A percentile compares a stretch with the other conserved stretches of the same genome.
phyloP scores from a whole-genome alignment of 495 filamentous ascomycete genomes.

The Aspergillus campestris region DNA sequence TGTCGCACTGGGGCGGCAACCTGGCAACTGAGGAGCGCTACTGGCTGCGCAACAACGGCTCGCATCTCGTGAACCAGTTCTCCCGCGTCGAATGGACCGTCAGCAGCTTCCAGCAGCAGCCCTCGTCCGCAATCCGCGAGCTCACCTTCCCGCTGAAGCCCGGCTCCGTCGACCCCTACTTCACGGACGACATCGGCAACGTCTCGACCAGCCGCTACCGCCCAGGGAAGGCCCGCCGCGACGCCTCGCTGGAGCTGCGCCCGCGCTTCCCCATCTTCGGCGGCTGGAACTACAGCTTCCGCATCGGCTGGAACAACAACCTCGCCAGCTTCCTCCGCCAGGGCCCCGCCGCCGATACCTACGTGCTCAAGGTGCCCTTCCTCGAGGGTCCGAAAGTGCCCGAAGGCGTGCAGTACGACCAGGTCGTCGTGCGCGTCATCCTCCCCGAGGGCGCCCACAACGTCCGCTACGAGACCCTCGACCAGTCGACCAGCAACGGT shows the following conservation, averaged over 20 bases:
- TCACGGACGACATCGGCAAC: constrained; percentile 94
- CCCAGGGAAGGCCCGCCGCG: constrained; percentile 54
- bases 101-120: constrained; percentile 62
- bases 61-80: constrained; percentile 76
- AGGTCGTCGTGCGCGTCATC: constrained; percentile 70
- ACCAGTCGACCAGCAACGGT: constrained; percentile 31
- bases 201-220: constrained; percentile 90
- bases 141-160: constrained; percentile 68
- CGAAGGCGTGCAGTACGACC: constrained; percentile 80
- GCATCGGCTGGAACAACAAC: constrained; percentile 87
- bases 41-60: constrained; percentile 77
- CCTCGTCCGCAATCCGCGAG: constrained; percentile 70
- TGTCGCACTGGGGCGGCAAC: constrained; percentile 97
- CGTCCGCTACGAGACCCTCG: constrained; percentile 41
- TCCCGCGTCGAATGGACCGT: constrained; percentile 75
- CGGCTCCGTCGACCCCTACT: constrained; percentile 80
- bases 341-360: constrained; percentile 48
- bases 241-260: constrained; percentile 79
- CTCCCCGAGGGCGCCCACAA: constrained; percentile 88
- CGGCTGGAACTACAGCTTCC: constrained; percentile 95
- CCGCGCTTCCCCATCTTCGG: constrained; percentile 92
- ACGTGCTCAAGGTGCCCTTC: constrained; percentile 92
- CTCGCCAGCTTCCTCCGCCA: constrained; percentile 66
- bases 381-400: constrained; percentile 78
- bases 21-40: constrained; percentile 91